phyloP scores from a whole-genome alignment of 495 filamentous ascomycete species.

The Penicillium maclennaniae region DNA sequence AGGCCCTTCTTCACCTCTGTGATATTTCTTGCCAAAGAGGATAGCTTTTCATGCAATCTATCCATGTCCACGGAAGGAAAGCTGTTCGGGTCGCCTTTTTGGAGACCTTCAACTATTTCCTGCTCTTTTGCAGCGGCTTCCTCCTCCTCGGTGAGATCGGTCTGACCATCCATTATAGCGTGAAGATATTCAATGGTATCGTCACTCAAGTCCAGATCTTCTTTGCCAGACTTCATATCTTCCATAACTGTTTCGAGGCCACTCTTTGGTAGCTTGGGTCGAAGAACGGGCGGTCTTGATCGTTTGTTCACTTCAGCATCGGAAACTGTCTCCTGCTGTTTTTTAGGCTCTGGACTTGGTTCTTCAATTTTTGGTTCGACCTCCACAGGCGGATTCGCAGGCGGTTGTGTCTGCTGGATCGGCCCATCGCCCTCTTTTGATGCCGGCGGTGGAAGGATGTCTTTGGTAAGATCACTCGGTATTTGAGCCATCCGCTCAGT shows the following conservation, averaged over 20 bases:
- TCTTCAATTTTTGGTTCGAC: conserved; percentile 3
- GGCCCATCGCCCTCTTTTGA: conserved; percentile 2
- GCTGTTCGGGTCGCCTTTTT: conserved; percentile 30
- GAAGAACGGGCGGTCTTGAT: conserved; percentile 26
- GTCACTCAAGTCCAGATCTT: conserved; percentile 48
- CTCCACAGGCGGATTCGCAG: neutral
- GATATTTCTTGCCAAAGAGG: conserved; percentile 59
- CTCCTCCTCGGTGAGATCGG: conserved; percentile 35
- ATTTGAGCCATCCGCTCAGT: conserved; percentile 34
- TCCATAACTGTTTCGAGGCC: conserved; percentile 52
- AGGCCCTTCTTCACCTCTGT: conserved; percentile 64
- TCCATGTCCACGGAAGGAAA: conserved; percentile 49
- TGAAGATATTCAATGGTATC: conserved; percentile 62
- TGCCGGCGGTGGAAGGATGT: conserved; percentile 17
- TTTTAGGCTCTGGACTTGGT: conserved; percentile 4
- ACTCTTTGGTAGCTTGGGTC: conserved; percentile 47
- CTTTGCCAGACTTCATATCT: conserved; percentile 44
- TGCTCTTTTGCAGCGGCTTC: conserved; percentile 37
- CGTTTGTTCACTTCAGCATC: conserved; percentile 10
- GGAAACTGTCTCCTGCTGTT: neutral
- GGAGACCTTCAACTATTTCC: conserved; percentile 31
- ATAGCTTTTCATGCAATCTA: conserved; percentile 55
- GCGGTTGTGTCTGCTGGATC: conserved; percentile 1
- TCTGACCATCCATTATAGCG: conserved; percentile 46
- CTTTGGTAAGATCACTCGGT: conserved; percentile 30